Base-by-base conservation (phyloP, 208 protist genomes). In the Endotrypanum monterogeii region DNA sequence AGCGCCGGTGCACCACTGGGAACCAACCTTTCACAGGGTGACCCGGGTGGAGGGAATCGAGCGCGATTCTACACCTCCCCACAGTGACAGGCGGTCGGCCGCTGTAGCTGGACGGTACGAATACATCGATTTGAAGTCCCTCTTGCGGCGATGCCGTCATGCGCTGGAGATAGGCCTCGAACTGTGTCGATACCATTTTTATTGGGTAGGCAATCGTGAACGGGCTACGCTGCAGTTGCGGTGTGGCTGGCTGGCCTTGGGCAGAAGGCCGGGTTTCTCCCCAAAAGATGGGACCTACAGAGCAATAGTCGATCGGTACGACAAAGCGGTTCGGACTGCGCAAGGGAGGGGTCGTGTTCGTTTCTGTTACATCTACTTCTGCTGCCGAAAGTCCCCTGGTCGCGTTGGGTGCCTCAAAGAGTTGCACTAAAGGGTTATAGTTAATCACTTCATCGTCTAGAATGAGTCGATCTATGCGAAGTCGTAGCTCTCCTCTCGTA, bases 61-160 rank as follows among this genome's bases (percentile, higher is more conserved):
- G 74, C 11, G 69, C 51, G 16, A 96, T 58, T 60, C 92, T 76
- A 57, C 79, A 77, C 67, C 86, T 90, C 25, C 92, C 92, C 4
- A 96, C 86, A 58, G 74, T 78, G 48, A 94, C 73, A 0, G 89
- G 67, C 9, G 77, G 79, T 1, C 90, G 79, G 14, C 92, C 92
- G 71, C 87, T 94, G 78, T 94, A 96, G 68, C 86, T 94, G 18
- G 89, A 89, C 9, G 92, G 92, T 1, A 96, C 92, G 67, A 86
- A 93, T 41, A 96, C 84, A 68, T 86, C 74, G 58, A 96, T 48
- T 72, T 93, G 89, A 70, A 96, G 54, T 5, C 92, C 92, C 46
- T 76, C 66, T 46, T 89, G 84, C 23, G 82, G 76, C 2, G 84
- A 89, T 41, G 71, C 58, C 37, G 78, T 82, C 89, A 95, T 92